A percentile compares a stretch with the other conserved stretches of the same genome.
Evolutionary conservation across 306 rosid species (phyloP).

Genomic region (Sechiopsis laciniata): DNA sequence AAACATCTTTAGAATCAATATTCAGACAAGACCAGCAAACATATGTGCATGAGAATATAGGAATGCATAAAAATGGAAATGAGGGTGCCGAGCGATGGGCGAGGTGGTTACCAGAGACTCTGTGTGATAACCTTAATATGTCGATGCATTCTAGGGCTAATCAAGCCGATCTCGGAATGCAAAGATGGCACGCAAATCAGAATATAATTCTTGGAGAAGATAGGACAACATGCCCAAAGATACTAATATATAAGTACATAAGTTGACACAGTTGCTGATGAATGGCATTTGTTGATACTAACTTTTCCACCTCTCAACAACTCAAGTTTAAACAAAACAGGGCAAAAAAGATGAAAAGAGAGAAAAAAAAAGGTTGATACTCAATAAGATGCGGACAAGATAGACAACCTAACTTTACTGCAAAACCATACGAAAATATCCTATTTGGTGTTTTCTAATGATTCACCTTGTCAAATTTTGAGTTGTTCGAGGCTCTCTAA

Average conservation of each 20-base stretch:
- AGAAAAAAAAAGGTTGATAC: slow-evolving; percentile 30
- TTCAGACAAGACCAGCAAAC: neutral
- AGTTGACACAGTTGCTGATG: slow-evolving; percentile 34
- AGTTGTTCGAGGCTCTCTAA: slow-evolving; percentile 55
- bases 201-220: slow-evolving; percentile 9
- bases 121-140: neutral
- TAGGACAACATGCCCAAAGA: slow-evolving; percentile 23
- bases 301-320: slow-evolving; percentile 44
- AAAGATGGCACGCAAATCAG: slow-evolving; percentile 14
- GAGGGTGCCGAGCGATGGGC: neutral
- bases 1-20: neutral
- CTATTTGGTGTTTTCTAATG: slow-evolving; percentile 31
- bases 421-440: slow-evolving; percentile 47
- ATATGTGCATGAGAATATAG: neutral
- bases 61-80: neutral
- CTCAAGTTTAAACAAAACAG: slow-evolving; percentile 52
- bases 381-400: slow-evolving; percentile 40
- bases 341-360: slow-evolving; percentile 29
- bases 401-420: slow-evolving; percentile 41
- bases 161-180: slow-evolving; percentile 5
- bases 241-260: slow-evolving; percentile 26
- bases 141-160: neutral
- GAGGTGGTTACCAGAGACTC: slow-evolving; percentile 1
- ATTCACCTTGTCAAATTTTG: slow-evolving; percentile 49
- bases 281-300: slow-evolving; percentile 45